A percentile compares a stretch with the other conserved stretches of the same genome.
phyloP scores from a whole-genome alignment of 257 asterid species.

The Fraxinus excelsior region DNA sequence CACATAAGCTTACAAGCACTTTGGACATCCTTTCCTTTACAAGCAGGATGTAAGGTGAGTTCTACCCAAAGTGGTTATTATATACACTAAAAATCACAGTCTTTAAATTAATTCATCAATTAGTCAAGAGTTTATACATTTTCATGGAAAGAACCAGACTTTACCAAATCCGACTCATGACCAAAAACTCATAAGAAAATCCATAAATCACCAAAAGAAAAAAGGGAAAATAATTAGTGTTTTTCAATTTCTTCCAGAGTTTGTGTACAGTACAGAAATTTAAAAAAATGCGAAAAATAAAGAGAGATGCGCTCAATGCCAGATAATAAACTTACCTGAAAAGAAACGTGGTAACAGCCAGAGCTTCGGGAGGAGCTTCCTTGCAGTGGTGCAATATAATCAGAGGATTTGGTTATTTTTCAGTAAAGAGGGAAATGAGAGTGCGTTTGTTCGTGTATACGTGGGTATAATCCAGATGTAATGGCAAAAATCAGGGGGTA shows the following conservation, averaged over 20 bases:
- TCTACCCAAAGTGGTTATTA: neutral
- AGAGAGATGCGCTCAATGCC: constrained; percentile 1
- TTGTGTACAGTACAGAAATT: constrained; percentile 18
- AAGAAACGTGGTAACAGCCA: constrained; percentile 28
- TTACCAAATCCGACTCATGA: neutral
- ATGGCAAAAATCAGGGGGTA: neutral
- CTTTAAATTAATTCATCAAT: neutral
- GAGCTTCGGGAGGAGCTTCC: constrained; percentile 17
- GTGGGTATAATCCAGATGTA: neutral
- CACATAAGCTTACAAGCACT: neutral
- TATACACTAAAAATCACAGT: neutral
- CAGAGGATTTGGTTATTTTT: constrained; percentile 20
- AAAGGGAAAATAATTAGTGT: neutral
- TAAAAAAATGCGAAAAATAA: neutral
- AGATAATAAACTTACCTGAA: constrained; percentile 30
- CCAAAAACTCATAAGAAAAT: neutral
- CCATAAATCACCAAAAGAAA: neutral
- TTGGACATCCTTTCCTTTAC: neutral
- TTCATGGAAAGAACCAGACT: neutral
- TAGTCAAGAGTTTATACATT: neutral
- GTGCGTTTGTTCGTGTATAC: neutral
- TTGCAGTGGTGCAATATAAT: constrained; percentile 19
- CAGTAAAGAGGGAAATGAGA: neutral
- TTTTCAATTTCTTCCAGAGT: neutral
- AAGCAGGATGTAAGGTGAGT: neutral